Evolutionary conservation across 1,139 yeast genomes (phyloP).

Genomic region (Geotrichum fermentans): DNA sequence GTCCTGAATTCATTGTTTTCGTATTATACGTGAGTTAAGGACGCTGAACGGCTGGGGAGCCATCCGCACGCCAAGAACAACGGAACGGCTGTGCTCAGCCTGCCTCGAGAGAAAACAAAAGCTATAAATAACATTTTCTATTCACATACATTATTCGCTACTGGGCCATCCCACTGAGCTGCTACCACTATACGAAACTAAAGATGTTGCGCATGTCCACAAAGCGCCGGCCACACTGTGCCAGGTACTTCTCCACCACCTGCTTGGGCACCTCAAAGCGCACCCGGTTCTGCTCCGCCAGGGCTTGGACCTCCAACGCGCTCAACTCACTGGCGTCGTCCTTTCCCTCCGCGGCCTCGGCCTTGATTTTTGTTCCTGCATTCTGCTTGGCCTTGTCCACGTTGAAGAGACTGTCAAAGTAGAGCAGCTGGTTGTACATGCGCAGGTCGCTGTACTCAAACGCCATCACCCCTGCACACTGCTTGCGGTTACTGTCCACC

Average conservation of each 20-base stretch:
- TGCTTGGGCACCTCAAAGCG: slow-evolving; percentile 52
- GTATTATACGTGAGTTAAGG: too few species aligned
- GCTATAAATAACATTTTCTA: too few species aligned
- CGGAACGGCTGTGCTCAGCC: too few species aligned
- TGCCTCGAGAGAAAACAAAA: too few species aligned
- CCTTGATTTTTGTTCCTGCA: slow-evolving; percentile 14
- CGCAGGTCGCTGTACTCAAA: slow-evolving; percentile 74
- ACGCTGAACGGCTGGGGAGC: too few species aligned
- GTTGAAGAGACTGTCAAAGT: slow-evolving; percentile 74
- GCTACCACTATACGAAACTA: slow-evolving; percentile 28
- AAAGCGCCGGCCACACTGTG: slow-evolving; percentile 83
- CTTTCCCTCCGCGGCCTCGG: slow-evolving; percentile 37
- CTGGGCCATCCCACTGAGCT: too few species aligned
- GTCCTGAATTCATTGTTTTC: too few species aligned
- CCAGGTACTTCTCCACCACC: slow-evolving; percentile 71
- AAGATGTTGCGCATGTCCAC: slow-evolving; percentile 84
- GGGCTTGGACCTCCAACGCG: slow-evolving; percentile 47
- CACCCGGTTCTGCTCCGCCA: slow-evolving; percentile 75
- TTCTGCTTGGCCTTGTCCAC: slow-evolving; percentile 67
- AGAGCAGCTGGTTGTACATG: slow-evolving; percentile 80
- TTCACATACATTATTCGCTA: too few species aligned
- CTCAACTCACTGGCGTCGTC: slow-evolving; percentile 24
- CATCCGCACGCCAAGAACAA: too few species aligned
- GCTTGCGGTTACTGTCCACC: slow-evolving; percentile 42
- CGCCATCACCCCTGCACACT: slow-evolving; percentile 79